phyloP scores from a whole-genome alignment of 352 stramenopile genomes.

The Globisporangium abappressorium region DNA sequence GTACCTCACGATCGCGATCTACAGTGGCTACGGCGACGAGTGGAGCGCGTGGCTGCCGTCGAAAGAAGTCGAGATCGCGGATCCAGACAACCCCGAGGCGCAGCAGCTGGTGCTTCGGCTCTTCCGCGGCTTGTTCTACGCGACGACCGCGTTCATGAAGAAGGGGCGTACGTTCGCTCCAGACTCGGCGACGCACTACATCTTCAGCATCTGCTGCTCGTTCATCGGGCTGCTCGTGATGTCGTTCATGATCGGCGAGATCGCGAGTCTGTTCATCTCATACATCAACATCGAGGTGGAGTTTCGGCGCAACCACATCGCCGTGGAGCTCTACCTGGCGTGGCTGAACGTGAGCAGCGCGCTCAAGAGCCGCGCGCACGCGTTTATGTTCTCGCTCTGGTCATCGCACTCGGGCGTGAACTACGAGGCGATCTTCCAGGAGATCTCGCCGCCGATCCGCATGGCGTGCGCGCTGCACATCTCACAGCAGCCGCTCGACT shows the following conservation, averaged over 20 bases:
- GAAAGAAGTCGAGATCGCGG: constrained; percentile 23
- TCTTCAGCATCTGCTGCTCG: constrained; percentile 46
- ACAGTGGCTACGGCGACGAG: constrained; percentile 33
- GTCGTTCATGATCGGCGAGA: constrained; percentile 67
- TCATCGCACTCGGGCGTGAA: constrained; percentile 46
- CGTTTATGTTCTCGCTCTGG: constrained; percentile 53
- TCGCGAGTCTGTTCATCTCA: constrained; percentile 65
- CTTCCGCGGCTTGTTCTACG: constrained; percentile 47
- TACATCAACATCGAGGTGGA: constrained; percentile 54
- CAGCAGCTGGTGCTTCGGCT: constrained; percentile 33
- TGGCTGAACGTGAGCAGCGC: constrained; percentile 33
- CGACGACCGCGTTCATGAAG: constrained; percentile 53
- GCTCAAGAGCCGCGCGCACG: constrained; percentile 40
- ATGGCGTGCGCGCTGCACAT: constrained; percentile 33
- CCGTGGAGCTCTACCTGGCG: constrained; percentile 40
- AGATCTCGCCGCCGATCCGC: constrained; percentile 39
- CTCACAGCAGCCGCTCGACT: constrained; percentile 29
- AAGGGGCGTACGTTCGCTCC: constrained; percentile 37
- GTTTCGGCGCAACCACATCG: constrained; percentile 60
- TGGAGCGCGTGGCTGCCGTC: constrained; percentile 53
- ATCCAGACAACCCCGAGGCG: constrained; percentile 23
- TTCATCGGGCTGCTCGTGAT: constrained; percentile 52
- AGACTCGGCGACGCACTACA: constrained; percentile 22
- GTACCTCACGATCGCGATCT: constrained; percentile 41
- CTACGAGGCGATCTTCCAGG: constrained; percentile 46